Evolutionary conservation across 2,329 filamentous ascomycete genomes (phyloP).

Genomic region (Ceratocystis huliohia): DNA sequence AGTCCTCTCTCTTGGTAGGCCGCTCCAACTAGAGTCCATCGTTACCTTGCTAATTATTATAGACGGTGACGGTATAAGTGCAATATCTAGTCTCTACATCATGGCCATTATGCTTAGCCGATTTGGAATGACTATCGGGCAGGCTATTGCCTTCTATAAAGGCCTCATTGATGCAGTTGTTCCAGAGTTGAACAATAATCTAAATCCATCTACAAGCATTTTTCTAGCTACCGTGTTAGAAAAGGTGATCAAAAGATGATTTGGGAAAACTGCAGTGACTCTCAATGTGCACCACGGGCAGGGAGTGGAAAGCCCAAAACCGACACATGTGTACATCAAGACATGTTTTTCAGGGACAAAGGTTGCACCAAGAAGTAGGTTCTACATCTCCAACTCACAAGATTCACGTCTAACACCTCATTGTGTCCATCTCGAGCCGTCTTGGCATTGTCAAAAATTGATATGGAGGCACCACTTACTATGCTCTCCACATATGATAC

Average conservation of each 20-base stretch:
- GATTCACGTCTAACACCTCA: not conserved
- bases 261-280: no score
- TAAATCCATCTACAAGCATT: not conserved
- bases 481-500: no score
- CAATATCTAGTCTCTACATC: not conserved
- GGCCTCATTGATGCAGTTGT: not conserved
- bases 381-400: not conserved
- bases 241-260: no score
- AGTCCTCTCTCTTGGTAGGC: no score
- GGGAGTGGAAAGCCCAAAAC: no score
- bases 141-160: not conserved
- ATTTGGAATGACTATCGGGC: not conserved
- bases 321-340: not conserved
- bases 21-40: no score
- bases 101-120: not conserved
- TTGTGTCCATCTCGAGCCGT: not conserved
- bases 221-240: not conserved
- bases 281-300: no score
- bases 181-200: not conserved
- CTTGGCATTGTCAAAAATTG: not conserved
- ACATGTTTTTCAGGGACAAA: not conserved
- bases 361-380: not conserved
- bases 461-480: conserved; percentile 20
- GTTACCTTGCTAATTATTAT: no score
- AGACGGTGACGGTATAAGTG: no score